Conservation (phyloP, 441 rosid species). For the Gossypium aridum region DNA sequence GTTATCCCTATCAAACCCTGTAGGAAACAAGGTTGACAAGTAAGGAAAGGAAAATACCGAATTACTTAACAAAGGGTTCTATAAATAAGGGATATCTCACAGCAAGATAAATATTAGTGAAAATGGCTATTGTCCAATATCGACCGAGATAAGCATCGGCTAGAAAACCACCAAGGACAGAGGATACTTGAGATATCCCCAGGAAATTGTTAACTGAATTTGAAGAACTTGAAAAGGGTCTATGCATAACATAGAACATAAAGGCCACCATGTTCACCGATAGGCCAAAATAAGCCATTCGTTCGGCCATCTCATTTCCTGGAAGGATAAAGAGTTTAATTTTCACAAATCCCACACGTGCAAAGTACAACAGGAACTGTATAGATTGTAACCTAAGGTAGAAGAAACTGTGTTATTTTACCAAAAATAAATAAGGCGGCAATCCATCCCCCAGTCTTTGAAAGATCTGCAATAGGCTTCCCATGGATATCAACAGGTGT, state of each 20-base stretch:
- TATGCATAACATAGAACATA: conserved; percentile 86
- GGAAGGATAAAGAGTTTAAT: conserved; percentile 3
- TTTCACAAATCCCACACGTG: background rate
- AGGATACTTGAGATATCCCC: conserved; percentile 88
- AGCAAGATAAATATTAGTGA: conserved; percentile 77
- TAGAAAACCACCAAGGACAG: conserved; percentile 85
- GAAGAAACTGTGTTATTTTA: conserved; percentile 10
- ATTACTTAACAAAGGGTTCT: background rate
- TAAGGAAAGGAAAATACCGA: background rate
- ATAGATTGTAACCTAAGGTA: background rate
- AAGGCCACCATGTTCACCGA: conserved; percentile 95
- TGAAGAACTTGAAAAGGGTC: conserved; percentile 71
- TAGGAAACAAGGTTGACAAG: conserved; percentile 8
- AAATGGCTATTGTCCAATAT: conserved; percentile 88
- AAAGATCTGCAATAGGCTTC: conserved; percentile 75
- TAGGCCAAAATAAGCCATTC: conserved; percentile 89
- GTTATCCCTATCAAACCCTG: conserved; percentile 92
- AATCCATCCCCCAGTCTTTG: conserved; percentile 88
- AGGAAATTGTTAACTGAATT: conserved; percentile 86
- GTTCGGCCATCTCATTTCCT: conserved; percentile 99
- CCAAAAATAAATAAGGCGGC: conserved; percentile 93
- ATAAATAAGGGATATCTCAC: conserved; percentile 29
- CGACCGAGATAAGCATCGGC: conserved; percentile 96
- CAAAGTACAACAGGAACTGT: background rate
- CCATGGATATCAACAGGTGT: conserved; percentile 79